Base-by-base conservation (phyloP, 208 protist genomes). In the Leishmania tropica region DNA sequence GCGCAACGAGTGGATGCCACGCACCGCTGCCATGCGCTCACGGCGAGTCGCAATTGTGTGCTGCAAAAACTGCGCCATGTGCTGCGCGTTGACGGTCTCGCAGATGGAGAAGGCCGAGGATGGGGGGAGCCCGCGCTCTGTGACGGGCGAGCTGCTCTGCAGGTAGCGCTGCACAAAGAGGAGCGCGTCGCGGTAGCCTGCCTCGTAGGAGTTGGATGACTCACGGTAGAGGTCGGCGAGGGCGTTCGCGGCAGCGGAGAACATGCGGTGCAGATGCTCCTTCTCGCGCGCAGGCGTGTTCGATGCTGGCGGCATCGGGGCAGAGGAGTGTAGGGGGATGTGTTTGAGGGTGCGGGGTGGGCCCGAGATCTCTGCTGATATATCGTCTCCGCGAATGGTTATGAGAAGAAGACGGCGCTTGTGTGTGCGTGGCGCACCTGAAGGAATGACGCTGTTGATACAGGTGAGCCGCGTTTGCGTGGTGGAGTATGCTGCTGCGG, bases 161-260 rank as follows among this genome's bases (percentile, higher is more conserved):
- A 92, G 67, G 77, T 91, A 91, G 24, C 83, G 87, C 40, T 89
- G 85, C 10, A 93, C 82, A 42, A 87, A 85, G 37, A 91, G 74
- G 1, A 93, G 80, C 1, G 89, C 89, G 67, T 95, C 92, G 58
- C 83, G 84, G 79, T 91, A 92, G 47, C 91, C 89, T 19, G 80
- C 79, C 58, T 90, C 85, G 81, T 94, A 94, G 54, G 89, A 68
- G 71, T 87, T 74, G 58, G 76, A 88, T 45, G 89, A 88, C 53
- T 91, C 87, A 11, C 85, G 83, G 73, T 93, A 94, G 42, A 94
- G 83, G 35, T 91, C 86, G 3, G 89, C 86, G 11, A 94, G 72
- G 24, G 82, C 79, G 28, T 81, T 89, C 10, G 91, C 87, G 6
- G 91, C 91, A 8, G 82, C 68, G 28, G 87, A 77, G 68, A 93